Conservation (phyloP, 2,329 filamentous ascomycete genomes). For the Didymella lethalis region DNA sequence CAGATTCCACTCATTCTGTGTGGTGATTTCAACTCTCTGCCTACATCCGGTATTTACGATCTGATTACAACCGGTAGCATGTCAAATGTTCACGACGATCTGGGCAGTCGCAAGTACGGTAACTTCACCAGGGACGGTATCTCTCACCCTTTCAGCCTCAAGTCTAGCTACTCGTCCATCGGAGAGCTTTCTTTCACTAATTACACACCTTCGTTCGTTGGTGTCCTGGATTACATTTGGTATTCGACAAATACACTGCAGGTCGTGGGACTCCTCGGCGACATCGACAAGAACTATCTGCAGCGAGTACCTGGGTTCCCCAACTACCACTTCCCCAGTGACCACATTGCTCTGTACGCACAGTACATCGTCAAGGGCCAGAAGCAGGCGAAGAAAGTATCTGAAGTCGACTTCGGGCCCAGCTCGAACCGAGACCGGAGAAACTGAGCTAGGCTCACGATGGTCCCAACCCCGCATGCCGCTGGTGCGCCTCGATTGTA, state of each 20-base stretch:
- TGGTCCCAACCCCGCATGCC: constrained; percentile 10
- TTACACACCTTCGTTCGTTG: constrained; percentile 91
- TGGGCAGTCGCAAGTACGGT: constrained; percentile 84
- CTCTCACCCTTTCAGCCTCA: constrained; percentile 90
- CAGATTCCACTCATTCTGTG: constrained; percentile 92
- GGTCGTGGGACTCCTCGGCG: constrained; percentile 82
- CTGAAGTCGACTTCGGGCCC: constrained; percentile 50
- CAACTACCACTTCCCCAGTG: constrained; percentile 92
- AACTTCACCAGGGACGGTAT: constrained; percentile 93
- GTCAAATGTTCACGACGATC: constrained; percentile 78
- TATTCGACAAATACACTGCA: constrained; percentile 91
- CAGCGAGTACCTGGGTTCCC: constrained; percentile 89
- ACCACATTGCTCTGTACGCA: constrained; percentile 88
- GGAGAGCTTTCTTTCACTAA: constrained; percentile 94
- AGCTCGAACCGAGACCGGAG: constrained; percentile 43
- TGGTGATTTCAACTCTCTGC: constrained; percentile 93
- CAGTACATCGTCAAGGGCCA: constrained; percentile 89
- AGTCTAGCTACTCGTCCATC: constrained; percentile 85
- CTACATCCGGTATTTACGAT: constrained; percentile 89
- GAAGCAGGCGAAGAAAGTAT: constrained; percentile 70
- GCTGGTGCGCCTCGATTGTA: constrained; percentile 25
- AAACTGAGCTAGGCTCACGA: constrained; percentile 27
- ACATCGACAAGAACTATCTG: constrained; percentile 85
- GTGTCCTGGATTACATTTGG: constrained; percentile 97
- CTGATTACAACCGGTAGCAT: constrained; percentile 83